These are phyloP conservation scores for Globisporangium cederbergense DNA, from an alignment of 352 stramenopile species.

Conservation along the genomic window DNA sequence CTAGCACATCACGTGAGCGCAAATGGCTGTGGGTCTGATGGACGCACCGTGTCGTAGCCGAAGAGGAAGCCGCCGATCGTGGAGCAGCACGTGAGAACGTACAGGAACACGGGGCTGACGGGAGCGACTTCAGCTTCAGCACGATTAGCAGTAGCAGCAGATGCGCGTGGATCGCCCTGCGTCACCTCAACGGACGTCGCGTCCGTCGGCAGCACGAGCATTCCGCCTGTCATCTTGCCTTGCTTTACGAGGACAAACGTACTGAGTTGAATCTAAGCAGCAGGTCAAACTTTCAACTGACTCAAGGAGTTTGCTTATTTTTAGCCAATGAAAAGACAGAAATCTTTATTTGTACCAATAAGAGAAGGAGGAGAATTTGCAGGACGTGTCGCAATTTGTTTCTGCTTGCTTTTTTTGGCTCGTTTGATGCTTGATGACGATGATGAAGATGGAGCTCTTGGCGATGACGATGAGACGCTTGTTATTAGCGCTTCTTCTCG, in stretches of 20 bases:
- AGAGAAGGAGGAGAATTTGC: background rate
- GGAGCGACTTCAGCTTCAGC: background rate
- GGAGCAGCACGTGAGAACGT: constrained; percentile 63
- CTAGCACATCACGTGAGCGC: background rate
- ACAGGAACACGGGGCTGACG: constrained; percentile 32
- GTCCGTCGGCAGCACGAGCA: background rate
- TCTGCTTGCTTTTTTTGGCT: background rate
- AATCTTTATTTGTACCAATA: background rate
- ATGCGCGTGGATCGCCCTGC: background rate
- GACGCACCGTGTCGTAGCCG: constrained; percentile 67
- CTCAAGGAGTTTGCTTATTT: background rate
- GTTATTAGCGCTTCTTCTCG: constrained; percentile 24
- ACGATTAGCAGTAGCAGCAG: background rate
- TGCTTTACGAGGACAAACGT: background rate
- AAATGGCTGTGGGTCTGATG: background rate
- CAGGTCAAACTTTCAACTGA: background rate
- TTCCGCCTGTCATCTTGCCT: constrained; percentile 1
- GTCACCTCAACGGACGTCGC: background rate
- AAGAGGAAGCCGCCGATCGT: constrained; percentile 80
- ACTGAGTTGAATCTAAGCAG: background rate
- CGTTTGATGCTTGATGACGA: background rate
- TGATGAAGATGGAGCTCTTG: no score
- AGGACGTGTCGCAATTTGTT: background rate
- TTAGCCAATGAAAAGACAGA: background rate
- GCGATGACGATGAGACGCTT: background rate